Base-by-base conservation (phyloP, 768 basidiomycete species). In the Omphalotus guepiniiformis region DNA sequence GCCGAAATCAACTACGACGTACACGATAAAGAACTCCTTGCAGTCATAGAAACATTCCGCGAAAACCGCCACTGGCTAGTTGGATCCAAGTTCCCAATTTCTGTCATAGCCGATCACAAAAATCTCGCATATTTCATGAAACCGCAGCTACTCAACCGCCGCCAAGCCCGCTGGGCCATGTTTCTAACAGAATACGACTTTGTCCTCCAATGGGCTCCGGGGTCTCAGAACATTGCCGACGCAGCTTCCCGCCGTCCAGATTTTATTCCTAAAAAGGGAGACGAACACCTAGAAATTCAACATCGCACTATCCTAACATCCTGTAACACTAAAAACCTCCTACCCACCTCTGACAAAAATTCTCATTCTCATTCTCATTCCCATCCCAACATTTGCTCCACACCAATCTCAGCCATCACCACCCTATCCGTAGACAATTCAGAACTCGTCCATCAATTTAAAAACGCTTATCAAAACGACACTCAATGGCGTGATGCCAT, bases 91-190 rank as follows among this genome's bases (percentile, higher is more conserved):
- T 50, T 48, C 12, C 50, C 56, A 0, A 56, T 70, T 37, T 47
- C 55, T 6, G 57, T 55, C 32, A 50, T 57, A 36, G 65, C 47
- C 2, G 58, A 73, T 49, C 66, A 71, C 51, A 62, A 69, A 42
- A 74, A 77, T 39, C 68, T 78, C 6, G 56, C 63, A 26, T 78
- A 76, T 50, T 78, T 78, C 54, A 64, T 62, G 48, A 53, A 61
- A 6, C 54, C 68, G 21, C 60, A 63, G 11, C 51, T 70, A 6
- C 65, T 79, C 1, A 77, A 67, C 50, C 60, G 63, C 23, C 58
- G 68, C 1, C 80, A 79, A 58, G 74, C 68, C 0, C 57, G 65
- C 15, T 80, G 78, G 78, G 54, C 70, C 2, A 64, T 71, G 59
- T 65, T 63, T 42, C 60, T 77, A 28, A 64, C 66, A 4, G 61